Evolutionary conservation across 208 protist species (phyloP).

Genomic region (Blastocrithidia nonstop): DNA sequence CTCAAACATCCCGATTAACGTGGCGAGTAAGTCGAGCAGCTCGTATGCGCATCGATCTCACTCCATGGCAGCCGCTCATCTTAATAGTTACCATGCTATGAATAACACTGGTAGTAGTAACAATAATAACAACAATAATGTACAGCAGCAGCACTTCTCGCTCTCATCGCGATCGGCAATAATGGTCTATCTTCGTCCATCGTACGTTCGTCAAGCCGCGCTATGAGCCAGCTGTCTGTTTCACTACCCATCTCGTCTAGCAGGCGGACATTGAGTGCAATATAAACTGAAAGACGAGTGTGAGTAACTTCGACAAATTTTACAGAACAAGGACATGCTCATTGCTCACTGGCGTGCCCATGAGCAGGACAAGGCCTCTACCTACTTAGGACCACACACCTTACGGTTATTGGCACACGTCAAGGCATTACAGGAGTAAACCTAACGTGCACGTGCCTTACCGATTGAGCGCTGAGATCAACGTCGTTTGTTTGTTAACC

Average conservation of each 20-base stretch:
- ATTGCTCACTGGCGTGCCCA: conserved; percentile 46
- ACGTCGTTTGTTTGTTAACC: conserved; percentile 21
- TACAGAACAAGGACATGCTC: conserved; percentile 69
- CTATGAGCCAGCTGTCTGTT: conserved; percentile 64
- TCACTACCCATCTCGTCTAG: conserved; percentile 21
- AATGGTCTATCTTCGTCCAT: conserved; percentile 14
- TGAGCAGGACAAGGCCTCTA: conserved; percentile 11
- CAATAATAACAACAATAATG: neutral
- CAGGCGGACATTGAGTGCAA: conserved; percentile 43
- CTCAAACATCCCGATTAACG: neutral
- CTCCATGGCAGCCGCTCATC: too few species aligned
- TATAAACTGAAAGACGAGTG: conserved; percentile 82
- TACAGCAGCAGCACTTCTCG: neutral
- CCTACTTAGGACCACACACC: conserved; percentile 41
- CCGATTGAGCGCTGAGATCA: conserved; percentile 20
- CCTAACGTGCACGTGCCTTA: conserved; percentile 30
- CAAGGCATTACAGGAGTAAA: conserved; percentile 35
- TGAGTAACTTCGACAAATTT: conserved; percentile 41
- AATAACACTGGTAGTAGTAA: neutral
- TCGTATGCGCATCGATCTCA: too few species aligned
- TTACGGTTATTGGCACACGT: conserved; percentile 38
- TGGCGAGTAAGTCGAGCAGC: neutral
- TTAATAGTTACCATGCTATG: neutral
- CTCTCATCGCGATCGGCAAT: conserved; percentile 17
- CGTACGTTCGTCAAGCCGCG: conserved; percentile 28